Evolutionary conservation across 23 red algal species (phyloP).

Genomic region (Rhodosorus marinus): DNA sequence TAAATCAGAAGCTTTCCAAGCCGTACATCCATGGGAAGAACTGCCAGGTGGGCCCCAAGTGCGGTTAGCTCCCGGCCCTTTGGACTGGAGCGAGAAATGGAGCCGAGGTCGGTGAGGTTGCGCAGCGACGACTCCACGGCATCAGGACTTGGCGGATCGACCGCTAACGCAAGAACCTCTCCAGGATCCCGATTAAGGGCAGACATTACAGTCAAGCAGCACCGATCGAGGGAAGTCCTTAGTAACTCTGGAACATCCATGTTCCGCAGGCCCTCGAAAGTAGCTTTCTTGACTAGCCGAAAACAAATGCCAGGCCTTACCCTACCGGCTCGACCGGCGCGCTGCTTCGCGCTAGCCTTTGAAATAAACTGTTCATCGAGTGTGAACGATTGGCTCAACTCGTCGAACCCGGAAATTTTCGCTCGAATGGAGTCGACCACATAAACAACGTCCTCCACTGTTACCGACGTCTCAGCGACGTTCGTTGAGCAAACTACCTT

Average conservation of each 20-base stretch:
- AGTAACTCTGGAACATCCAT: conserved; percentile 28
- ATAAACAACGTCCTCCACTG: conserved; percentile 68
- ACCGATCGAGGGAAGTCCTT: conserved; percentile 43
- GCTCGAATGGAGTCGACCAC: conserved; percentile 78
- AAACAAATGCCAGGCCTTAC: conserved; percentile 53
- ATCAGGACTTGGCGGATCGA: conserved; percentile 34
- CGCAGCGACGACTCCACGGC: conserved; percentile 9
- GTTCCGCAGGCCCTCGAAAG: conserved; percentile 13
- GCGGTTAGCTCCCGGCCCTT: conserved; percentile 18
- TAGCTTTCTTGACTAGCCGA: conserved; percentile 30
- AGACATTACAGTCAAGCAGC: conserved; percentile 30
- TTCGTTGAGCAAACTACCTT: conserved; percentile 95
- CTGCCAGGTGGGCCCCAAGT: conserved; percentile 38
- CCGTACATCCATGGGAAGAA: conserved; percentile 55
- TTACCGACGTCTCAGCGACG: conserved; percentile 85
- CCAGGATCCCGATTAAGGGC: neutral
- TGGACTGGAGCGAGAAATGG: no score
- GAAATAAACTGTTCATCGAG: conserved; percentile 62
- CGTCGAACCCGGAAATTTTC: conserved; percentile 41
- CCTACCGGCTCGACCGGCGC: conserved; percentile 82
- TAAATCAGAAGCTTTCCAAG: conserved; percentile 70
- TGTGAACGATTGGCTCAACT: conserved; percentile 22
- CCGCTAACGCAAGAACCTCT: conserved; percentile 21
- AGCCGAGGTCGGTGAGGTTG: conserved; percentile 28
- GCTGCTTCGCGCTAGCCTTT: conserved; percentile 58